Base-by-base conservation (phyloP, 768 basidiomycete genomes). In the Phylloporus rhodoxanthus region DNA sequence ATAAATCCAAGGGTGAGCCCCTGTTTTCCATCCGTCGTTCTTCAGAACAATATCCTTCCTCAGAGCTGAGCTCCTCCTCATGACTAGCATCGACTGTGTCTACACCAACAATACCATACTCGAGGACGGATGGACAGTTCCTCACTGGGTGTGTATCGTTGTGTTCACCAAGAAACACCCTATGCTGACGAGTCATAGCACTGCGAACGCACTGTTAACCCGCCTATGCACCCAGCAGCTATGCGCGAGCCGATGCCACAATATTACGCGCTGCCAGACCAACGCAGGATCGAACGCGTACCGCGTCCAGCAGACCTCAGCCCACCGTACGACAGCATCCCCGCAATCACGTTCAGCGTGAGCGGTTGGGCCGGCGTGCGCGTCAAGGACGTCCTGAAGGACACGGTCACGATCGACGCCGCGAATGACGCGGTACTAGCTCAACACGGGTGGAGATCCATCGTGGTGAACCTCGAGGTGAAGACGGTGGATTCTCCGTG, bases 401-500 rank as follows among this genome's bases (percentile, higher is more conserved):
- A 45, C 5, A 51, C 8, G 1, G 32, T 54, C 19, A 25, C 19
- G 10, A 32, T 67, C 2, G 65, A 66, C 13, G 17, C 13, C 13
- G 44, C 60, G 1, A 21, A 55, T n/a, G 62, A 67, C 13, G 1
- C n/a, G 0, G 40, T 62, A 1, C 38, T 67, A 0, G 58, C 42
- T 2, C 33, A 53, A 6, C 45, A 55, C 2, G 54, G 60, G 4
- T 67, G 60, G 53, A 55, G 65, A 20, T 10, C 49, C 0, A 67
- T 51, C 9, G 46, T 48, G 25, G 19, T 66, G 8, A 53, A 52
- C 8, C 48, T 66, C 15, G 50, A 65, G 53, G 64, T 62, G 14
- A 11, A 46, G 7, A 19, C 26, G 6, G 14, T n/a, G n/a, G 29
- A 9, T 25, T 37, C 21, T 10, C 17, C 34, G n/a, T 19, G 8